phyloP scores from a whole-genome alignment of 306 rosid species.

The Cicer judaicum region DNA sequence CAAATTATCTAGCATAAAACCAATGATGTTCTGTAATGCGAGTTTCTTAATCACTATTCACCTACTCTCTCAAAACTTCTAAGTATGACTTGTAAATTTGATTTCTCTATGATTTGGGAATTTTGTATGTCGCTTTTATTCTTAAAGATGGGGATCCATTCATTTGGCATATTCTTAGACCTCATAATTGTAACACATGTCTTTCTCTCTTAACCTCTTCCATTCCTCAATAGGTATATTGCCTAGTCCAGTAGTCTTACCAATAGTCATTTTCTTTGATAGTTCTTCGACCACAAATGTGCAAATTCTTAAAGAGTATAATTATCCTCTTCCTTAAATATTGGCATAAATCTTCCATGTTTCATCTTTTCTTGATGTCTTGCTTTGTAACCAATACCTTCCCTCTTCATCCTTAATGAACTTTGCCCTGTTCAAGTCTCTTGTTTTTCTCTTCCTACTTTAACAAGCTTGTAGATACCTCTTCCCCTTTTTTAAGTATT shows the following conservation, averaged over 20 bases:
- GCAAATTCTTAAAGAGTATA: background rate
- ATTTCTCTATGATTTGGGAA: background rate
- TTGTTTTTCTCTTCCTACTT: background rate
- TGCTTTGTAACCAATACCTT: background rate
- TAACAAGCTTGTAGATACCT: background rate
- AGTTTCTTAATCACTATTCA: background rate
- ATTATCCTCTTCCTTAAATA: background rate
- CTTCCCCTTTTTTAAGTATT: background rate
- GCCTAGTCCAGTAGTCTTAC: background rate
- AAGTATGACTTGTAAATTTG: background rate
- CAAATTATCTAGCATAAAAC: background rate
- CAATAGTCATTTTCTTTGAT: background rate
- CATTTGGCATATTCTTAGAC: slow-evolving; percentile 4
- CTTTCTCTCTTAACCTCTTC: background rate
- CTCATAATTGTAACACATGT: background rate
- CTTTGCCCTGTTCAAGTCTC: background rate
- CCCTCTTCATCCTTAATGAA: background rate
- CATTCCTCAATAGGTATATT: background rate
- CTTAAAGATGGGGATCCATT: background rate
- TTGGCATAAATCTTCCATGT: background rate
- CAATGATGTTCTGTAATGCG: background rate
- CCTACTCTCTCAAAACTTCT: background rate
- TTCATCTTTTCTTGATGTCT: background rate
- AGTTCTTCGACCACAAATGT: background rate
- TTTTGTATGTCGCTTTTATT: background rate